These are phyloP conservation scores for Phoma sp. DNA, from an alignment of 2,329 filamentous ascomycete genomes.

Conservation along the genomic window DNA sequence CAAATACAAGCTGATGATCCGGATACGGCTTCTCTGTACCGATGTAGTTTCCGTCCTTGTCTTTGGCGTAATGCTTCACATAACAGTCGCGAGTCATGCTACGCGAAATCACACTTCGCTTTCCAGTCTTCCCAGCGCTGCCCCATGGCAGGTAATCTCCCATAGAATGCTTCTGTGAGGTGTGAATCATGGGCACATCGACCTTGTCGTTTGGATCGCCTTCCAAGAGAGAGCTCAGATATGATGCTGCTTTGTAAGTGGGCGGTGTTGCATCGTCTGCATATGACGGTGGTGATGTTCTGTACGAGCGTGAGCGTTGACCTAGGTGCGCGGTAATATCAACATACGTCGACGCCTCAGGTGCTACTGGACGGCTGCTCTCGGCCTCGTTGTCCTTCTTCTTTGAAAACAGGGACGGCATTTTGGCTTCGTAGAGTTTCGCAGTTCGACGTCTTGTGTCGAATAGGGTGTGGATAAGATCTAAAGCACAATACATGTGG, in stretches of 20 bases:
- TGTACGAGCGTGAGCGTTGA: background rate
- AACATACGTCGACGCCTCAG: background rate
- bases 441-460: background rate
- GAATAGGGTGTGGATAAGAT: background rate
- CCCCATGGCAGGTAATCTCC: conserved; percentile 11
- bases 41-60: conserved; percentile 14
- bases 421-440: background rate
- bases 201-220: conserved; percentile 13
- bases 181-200: conserved; percentile 14
- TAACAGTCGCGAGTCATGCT: conserved; percentile 17
- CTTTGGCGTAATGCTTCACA: conserved; percentile 16
- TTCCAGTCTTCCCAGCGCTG: conserved; percentile 9
- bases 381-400: background rate
- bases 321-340: background rate
- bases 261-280: background rate
- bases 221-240: conserved; percentile 7
- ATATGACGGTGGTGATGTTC: background rate
- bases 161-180: conserved; percentile 7
- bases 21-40: conserved; percentile 13
- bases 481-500: background rate
- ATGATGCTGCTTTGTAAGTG: conserved; percentile 1
- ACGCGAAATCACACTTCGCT: conserved; percentile 9
- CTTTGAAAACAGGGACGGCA: conserved; percentile 7
- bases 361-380: background rate
- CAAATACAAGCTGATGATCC: conserved; percentile 11